These are phyloP conservation scores for Sporisorium reilianum DNA, from an alignment of 1,284 basidiomycete genomes.

Conservation along the genomic window DNA sequence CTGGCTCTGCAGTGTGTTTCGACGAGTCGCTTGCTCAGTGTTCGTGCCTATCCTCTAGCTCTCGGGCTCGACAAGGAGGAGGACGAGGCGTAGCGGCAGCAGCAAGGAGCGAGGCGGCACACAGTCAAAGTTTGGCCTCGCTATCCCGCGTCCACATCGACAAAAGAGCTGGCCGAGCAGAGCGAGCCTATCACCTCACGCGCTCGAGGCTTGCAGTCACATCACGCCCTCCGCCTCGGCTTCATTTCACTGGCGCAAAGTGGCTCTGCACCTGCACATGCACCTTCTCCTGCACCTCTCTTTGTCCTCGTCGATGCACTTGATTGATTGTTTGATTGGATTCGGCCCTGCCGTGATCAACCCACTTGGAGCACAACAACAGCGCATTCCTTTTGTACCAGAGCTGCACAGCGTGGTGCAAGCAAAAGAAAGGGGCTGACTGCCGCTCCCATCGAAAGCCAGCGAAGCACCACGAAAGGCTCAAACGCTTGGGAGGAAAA, in stretches of 20 bases:
- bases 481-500: too few species aligned
- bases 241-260: too few species aligned
- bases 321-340: background rate
- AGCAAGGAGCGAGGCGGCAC: background rate
- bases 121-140: constrained; percentile 6
- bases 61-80: background rate
- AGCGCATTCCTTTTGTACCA: too few species aligned
- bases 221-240: background rate
- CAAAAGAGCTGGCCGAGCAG: too few species aligned
- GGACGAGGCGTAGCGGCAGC: too few species aligned
- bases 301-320: background rate
- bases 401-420: background rate
- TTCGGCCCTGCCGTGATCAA: constrained; percentile 24
- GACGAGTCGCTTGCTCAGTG: background rate
- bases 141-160: constrained; percentile 15
- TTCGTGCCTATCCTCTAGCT: background rate
- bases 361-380: constrained; percentile 20
- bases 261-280: constrained; percentile 8
- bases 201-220: constrained; percentile 1
- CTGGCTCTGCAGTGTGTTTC: background rate
- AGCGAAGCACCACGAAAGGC: constrained; percentile 8
- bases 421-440: constrained; percentile 10
- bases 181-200: constrained; percentile 30
- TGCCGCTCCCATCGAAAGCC: constrained; percentile 16
- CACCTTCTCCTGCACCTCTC: background rate